Evolutionary conservation across 176 grass and related monocot genomes (phyloP).

Genomic region (Avena insularis): DNA sequence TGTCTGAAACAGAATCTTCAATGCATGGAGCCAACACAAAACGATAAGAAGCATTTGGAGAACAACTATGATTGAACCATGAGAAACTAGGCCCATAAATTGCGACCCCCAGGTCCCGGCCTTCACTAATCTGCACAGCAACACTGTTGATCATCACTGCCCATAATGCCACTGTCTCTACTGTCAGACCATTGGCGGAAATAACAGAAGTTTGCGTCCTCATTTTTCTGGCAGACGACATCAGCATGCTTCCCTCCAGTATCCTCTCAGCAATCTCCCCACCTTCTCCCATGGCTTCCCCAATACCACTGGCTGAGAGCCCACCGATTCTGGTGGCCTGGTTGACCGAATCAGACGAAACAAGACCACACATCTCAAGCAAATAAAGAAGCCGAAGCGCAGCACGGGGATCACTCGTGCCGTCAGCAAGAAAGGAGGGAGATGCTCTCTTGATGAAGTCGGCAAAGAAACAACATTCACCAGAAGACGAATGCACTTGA

Average conservation of each 20-base stretch:
- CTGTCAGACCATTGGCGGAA: constrained; percentile 8
- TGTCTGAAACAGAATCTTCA: constrained; percentile 30
- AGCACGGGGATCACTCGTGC: constrained; percentile 56
- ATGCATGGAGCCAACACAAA: constrained; percentile 42
- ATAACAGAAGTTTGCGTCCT: not conserved
- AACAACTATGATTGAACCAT: constrained; percentile 97
- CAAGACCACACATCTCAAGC: constrained; percentile 41
- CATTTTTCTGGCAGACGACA: constrained; percentile 57
- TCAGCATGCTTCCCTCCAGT: constrained; percentile 58
- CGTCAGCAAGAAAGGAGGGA: constrained; percentile 21
- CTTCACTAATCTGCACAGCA: constrained; percentile 73
- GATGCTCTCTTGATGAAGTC: constrained; percentile 26
- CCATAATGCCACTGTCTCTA: constrained; percentile 66
- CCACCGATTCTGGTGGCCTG: constrained; percentile 57
- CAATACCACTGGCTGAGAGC: constrained; percentile 63
- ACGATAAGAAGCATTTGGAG: constrained; percentile 72
- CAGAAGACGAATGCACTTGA: constrained; percentile 52
- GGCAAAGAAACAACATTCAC: constrained; percentile 71
- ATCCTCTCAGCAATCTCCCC: constrained; percentile 64
- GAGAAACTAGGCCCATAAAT: constrained; percentile 81
- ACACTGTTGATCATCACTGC: constrained; percentile 75
- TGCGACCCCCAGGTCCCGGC: constrained; percentile 59
- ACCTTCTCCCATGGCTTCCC: constrained; percentile 49
- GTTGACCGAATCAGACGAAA: constrained; percentile 32
- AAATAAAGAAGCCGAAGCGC: constrained; percentile 68